Conservation (phyloP, 2,329 filamentous ascomycete genomes). For the Curvularia sp. region DNA sequence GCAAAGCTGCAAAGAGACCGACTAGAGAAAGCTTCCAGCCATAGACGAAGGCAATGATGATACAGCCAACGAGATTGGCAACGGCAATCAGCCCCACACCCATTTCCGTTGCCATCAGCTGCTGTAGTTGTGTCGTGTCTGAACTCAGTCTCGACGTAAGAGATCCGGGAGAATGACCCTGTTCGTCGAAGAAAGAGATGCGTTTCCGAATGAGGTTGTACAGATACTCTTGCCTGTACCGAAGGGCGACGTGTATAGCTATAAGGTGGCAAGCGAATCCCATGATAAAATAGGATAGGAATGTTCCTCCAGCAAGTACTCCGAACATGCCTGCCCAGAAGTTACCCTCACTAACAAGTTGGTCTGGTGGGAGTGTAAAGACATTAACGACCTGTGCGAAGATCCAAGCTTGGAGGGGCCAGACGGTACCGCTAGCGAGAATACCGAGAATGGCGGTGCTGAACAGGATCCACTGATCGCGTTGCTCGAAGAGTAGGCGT, state of each 20-base stretch:
- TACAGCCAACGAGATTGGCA: slow-evolving; percentile 69
- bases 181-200: slow-evolving; percentile 66
- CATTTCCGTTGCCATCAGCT: slow-evolving; percentile 69
- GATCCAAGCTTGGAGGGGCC: slow-evolving; percentile 50
- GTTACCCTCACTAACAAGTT: slow-evolving; percentile 50
- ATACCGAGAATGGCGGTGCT: slow-evolving; percentile 38
- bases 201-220: slow-evolving; percentile 65
- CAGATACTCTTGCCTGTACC: slow-evolving; percentile 67
- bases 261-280: slow-evolving; percentile 46
- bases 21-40: slow-evolving; percentile 80
- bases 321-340: slow-evolving; percentile 74
- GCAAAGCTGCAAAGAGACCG: slow-evolving; percentile 65
- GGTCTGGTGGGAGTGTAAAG: slow-evolving; percentile 43
- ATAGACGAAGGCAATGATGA: slow-evolving; percentile 72
- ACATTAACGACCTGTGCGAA: slow-evolving; percentile 49
- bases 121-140: slow-evolving; percentile 67
- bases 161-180: slow-evolving; percentile 66
- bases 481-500: slow-evolving; percentile 45
- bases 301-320: slow-evolving; percentile 62
- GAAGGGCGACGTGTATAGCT: slow-evolving; percentile 56
- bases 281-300: slow-evolving; percentile 62
- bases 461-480: slow-evolving; percentile 45
- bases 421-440: slow-evolving; percentile 45
- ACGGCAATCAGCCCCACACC: slow-evolving; percentile 65
- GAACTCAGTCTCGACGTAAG: slow-evolving; percentile 63